phyloP scores from a whole-genome alignment of 108 stramenopile genomes.

The Cyclotella sp. region DNA sequence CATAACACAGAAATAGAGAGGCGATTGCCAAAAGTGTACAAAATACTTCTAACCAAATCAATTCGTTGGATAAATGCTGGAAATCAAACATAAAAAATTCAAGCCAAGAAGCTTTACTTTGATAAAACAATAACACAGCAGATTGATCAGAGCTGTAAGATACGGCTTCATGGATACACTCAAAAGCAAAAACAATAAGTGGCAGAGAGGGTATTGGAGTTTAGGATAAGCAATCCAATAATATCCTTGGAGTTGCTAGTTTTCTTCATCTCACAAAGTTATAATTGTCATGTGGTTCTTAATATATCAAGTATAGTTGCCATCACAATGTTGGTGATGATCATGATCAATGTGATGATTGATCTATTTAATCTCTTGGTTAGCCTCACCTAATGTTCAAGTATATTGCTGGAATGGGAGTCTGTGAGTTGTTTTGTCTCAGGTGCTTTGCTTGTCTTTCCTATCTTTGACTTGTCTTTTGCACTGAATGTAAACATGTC shows the following conservation, averaged over 20 bases:
- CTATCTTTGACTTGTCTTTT: too few species aligned
- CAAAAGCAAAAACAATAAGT: neutral
- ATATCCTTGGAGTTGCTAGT: neutral
- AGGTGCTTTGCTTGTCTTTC: too few species aligned
- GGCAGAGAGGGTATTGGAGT: neutral
- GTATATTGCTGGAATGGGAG: too few species aligned
- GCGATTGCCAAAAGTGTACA: constrained; percentile 30
- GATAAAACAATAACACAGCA: neutral
- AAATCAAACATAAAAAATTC: constrained; percentile 8
- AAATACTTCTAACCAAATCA: constrained; percentile 20
- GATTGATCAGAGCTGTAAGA: neutral
- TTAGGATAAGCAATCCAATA: constrained; percentile 3
- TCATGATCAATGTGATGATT: too few species aligned
- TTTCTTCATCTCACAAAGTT: neutral
- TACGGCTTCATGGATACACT: neutral
- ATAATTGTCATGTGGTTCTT: neutral
- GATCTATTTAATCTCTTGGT: too few species aligned
- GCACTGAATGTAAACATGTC: too few species aligned
- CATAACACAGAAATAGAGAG: constrained; percentile 3
- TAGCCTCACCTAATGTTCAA: too few species aligned
- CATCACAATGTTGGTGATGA: too few species aligned
- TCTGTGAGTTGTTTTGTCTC: too few species aligned
- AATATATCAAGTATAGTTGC: neutral
- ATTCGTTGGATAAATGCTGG: neutral
- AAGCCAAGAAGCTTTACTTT: constrained; percentile 2